Percentiles rank a stretch among this genome's conserved stretches.
Evolutionary conservation across 306 rosid genomes (phyloP).

Genomic region (Dalbergia cochinchinensis): DNA sequence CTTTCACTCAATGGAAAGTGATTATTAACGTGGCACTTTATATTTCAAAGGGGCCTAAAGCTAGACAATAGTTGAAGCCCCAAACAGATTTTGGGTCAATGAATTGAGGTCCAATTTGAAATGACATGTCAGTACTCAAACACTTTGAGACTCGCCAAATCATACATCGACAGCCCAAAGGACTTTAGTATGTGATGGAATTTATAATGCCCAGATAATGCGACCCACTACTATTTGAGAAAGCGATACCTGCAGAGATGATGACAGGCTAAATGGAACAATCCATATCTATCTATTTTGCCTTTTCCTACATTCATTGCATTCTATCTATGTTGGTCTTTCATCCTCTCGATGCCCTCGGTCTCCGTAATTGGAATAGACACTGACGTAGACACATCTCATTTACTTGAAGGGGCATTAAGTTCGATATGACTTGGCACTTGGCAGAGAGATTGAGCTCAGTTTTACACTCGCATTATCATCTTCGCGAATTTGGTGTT

Average conservation of each 20-base stretch:
- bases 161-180: constrained; percentile 12
- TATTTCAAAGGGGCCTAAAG: constrained; percentile 42
- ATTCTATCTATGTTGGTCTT: neutral
- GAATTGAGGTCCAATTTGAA: constrained; percentile 39
- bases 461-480: neutral
- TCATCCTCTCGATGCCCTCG: neutral
- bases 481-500: too few relatives aligned
- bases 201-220: constrained; percentile 18
- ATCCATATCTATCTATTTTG: neutral
- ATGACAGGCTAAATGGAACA: neutral
- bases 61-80: neutral
- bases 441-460: neutral
- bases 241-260: neutral
- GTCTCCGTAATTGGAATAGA: constrained; percentile 5
- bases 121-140: constrained; percentile 16
- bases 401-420: constrained; percentile 2
- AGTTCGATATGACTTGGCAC: constrained; percentile 13
- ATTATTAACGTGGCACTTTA: constrained; percentile 10
- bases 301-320: neutral
- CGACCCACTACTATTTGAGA: constrained; percentile 9
- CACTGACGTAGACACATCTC: neutral
- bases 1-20: constrained; percentile 1
- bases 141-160: constrained; percentile 15
- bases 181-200: constrained; percentile 5
- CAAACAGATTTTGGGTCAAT: neutral